Evolutionary conservation across 768 basidiomycete species (phyloP), one percentile per base, ranked within the genome.

Genomic region (Lyophyllum semitale): DNA sequence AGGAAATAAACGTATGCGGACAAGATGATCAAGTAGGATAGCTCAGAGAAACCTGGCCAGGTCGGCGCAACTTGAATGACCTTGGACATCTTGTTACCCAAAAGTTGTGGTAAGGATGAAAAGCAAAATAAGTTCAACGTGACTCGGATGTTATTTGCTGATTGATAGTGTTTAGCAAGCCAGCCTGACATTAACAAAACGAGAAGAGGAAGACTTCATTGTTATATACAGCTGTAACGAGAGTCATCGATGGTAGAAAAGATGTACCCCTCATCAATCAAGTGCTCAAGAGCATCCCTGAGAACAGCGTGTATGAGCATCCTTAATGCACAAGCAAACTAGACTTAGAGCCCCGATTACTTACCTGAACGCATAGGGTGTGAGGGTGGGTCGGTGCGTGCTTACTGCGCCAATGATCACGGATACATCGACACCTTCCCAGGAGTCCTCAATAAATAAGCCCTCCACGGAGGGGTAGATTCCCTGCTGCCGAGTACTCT

Each of bases 1-100:
- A 13, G 55, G n/a, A 48, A 23, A 2, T 26, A n/a, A 8, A 20
- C 30, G 44, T 26, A n/a, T 22, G 68, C 81, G 11, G 63, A 85
- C 85, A 86, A 85, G 30, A 85, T 73, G 25, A 85, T 63, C 11
- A 87, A 64, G 55, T 75, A 66, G 26, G 69, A 69, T 41, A 84
- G 66, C 1, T 61, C 58, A 20, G 62, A 48, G 50, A 78, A 79
- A 6, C 81, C 81, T 35, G 64, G 72, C 82, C 84, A 85, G 26
- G 50, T 50, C 8, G 59, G 41, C 12, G 68, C 51, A 35, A 70
- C 46, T 51, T 63, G 61, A 20, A 64, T 63, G 27, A 65, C 46
- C 27, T 51, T 63, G 8, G 67, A 64, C 68, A 64, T 66, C 38
- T 29, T 7, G 17, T 27, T 35, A 37, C 3, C 9, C 27, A 46